Base-by-base conservation (phyloP, 1,139 yeast genomes). In the Scheffersomyces illinoinensis region DNA sequence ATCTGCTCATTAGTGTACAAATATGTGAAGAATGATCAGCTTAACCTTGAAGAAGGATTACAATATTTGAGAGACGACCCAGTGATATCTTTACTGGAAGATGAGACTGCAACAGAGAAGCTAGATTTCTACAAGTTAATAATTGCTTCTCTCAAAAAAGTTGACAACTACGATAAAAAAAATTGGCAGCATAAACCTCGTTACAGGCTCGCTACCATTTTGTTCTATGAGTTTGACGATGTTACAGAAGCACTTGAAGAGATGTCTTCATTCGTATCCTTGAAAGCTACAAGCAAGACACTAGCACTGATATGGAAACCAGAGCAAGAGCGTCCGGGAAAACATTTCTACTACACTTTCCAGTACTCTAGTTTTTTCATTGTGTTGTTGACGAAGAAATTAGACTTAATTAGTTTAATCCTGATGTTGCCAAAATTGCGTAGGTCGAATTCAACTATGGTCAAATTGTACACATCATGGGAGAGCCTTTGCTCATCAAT, bases 261-360 rank as follows among this genome's bases (percentile, higher is more conserved):
- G 62, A 85, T 95, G 85, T 76, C 84, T 2, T 70, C 79, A 1
- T 77, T 91, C 39, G 84, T 93, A 57, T 83, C 90, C 4, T 72
- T 91, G 56, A 91, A 88, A 64, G 81, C 92, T 8, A 84, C 86
- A 3, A 85, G 87, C 57, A 91, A 93, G 67, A 85, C 89, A 7
- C 81, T 96, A 52, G 86, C 93, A 0, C 90, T 85, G 68, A 91
- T 95, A 58, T 95, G 99, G 99, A 92, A 92, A 67, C 97, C 98
- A 0, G 97, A 93, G 55, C 74, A 81, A 64, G 99, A 96, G 72
- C 76, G 97, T 19, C 96, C 98, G 0, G 99, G 99, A 0, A 91
- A 91, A 66, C 98, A 95, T 72, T 95, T 92, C 69, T 85, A 85
- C 49, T 93, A 90, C 72, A 89, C 91, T 19, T 83, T 82, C 63